Base-by-base conservation (phyloP, 2,329 filamentous ascomycete species). In the Lecanicillium sp. region DNA sequence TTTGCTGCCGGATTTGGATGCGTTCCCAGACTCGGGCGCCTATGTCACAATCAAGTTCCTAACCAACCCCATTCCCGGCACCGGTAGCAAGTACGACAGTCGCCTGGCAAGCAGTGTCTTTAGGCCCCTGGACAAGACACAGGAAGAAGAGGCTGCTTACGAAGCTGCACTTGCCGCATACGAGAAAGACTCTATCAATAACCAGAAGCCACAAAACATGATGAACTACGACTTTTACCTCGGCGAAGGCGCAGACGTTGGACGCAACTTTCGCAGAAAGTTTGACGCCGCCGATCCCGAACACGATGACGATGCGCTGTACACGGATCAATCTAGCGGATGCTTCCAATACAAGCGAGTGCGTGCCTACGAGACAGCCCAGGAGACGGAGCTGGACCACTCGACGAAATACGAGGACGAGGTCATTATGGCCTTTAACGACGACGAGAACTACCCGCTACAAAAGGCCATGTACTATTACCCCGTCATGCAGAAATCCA, bases 41-140 rank as follows among this genome's bases (percentile, higher is more conserved):
- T 84, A 83, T 52, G 74, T 82, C 45, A 77, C 78, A 12, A 68
- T 83, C 62, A 83, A 83, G 58, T 83, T 83, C 58, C 70, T 71
- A 37, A 77, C 72, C 46, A 80, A 80, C 53, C 80, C 80, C 4
- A 72, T 83, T 19, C 62, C 70, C 9, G 63, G 67, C 39, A 44
- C 53, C 9, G 62, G 60, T 31, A 63, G 51, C 33, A 59, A 60
- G 32, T 83, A 80, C 55, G 77, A 82, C 54, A 64, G 63, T 35
- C 77, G 80, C 28, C 65, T 84, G 18, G 69, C 80, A 33, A 72
- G 69, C 48, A 73, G 74, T 46, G 58, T 84, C 41, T 69, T 84
- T 50, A 70, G 71, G 45, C 79, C 79, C 17, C 69, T 78, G 43
- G 70, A 76, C 38, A 64, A 67, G 41, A 70, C 67, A 12, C 62